Base-by-base conservation (phyloP, 2,329 filamentous ascomycete species). In the Aspergillus sp. region DNA sequence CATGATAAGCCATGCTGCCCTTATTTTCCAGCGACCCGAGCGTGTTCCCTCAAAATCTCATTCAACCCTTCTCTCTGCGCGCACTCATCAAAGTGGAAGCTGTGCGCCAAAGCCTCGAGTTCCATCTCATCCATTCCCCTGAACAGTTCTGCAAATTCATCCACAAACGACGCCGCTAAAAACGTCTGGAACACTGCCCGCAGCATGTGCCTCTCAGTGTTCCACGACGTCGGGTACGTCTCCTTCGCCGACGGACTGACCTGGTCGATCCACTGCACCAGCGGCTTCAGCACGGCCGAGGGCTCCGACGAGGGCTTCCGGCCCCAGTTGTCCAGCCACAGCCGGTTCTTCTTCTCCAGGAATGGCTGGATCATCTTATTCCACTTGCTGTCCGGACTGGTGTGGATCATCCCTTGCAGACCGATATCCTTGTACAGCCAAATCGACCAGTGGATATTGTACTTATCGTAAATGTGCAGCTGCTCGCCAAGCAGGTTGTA, bases 371-470 rank as follows among this genome's bases (percentile, higher is more conserved):
- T 78, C 2, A 81, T 78, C 22, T 75, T 75, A 69, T 84, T 84
- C 72, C 83, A 85, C 2, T 75, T 64, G 7, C 77, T 80, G 11
- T 80, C 69, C 0, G 80, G 79, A 36, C 75, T 74, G 0, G 81
- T 74, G 60, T 83, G 80, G 0, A 83, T 74, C 82, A 86, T 84
- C 6, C 83, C 84, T 68, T 85, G 82, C 49, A 82, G 77, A 0
- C 83, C 82, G 45, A 85, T 80, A 59, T 86, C 83, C 67, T 85
- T 86, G 71, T 84, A 85, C 0, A 84, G 71, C 83, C 84, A 86
- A 66, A 88, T 88, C 14, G 75, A 82, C 86, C 85, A 88, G 55
- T 78, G 76, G 39, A 83, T 82, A 52, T 78, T 70, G 59, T 82
- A 71, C 69, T 81, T 78, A 55, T 81, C 78, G 67, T 86, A 86